A percentile compares a stretch with the other conserved stretches of the same genome.
These are phyloP conservation scores for Physcomitrellopsis africana DNA, from an alignment of 225 moss, liverwort and hornwort genomes.

Conservation along the genomic window DNA sequence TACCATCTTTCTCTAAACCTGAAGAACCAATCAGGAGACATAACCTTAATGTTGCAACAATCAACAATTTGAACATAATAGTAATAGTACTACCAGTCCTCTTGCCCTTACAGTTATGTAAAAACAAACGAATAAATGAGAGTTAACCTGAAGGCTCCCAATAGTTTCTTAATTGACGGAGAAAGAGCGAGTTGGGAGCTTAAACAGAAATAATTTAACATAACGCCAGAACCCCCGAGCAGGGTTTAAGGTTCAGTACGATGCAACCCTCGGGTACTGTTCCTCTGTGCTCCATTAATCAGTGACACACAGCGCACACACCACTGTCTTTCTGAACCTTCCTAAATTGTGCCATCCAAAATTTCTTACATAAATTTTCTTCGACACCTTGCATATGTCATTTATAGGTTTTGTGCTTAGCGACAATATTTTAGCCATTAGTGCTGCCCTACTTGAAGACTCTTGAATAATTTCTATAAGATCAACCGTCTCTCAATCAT, in stretches of 20 bases:
- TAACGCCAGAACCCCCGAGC: constrained; percentile 15
- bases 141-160: background rate
- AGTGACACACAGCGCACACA: constrained; percentile 4
- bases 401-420: constrained; percentile 14
- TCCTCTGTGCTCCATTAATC: background rate
- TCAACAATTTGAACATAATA: constrained; percentile 10
- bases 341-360: background rate
- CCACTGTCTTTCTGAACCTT: background rate
- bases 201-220: constrained; percentile 16
- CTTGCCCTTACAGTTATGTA: background rate
- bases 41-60: constrained; percentile 14
- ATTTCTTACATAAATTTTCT: background rate
- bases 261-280: constrained; percentile 5
- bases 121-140: background rate
- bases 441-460: constrained; percentile 15
- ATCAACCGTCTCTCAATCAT: background rate
- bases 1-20: constrained; percentile 34
- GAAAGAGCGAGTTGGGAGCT: constrained; percentile 8
- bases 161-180: too few species aligned
- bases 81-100: background rate
- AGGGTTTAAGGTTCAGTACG: constrained; percentile 42
- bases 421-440: constrained; percentile 6
- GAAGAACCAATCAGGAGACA: constrained; percentile 19
- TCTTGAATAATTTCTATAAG: background rate
- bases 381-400: background rate